phyloP scores from a whole-genome alignment of 768 basidiomycete genomes.

The Psilocybe cubensis region DNA sequence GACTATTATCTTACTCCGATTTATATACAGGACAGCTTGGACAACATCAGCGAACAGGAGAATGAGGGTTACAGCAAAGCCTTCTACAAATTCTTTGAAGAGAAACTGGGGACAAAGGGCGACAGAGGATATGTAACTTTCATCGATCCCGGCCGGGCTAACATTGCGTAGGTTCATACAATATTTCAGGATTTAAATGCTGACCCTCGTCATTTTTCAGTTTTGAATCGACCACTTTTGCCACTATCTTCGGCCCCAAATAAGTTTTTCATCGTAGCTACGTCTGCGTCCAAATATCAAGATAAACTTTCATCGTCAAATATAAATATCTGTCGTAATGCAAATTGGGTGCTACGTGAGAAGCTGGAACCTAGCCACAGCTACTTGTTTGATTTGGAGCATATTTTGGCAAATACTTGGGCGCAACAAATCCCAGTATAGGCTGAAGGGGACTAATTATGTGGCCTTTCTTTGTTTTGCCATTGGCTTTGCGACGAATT shows the following conservation, averaged over 20 bases:
- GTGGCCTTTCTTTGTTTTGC: slow-evolving; percentile 30
- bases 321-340: no score
- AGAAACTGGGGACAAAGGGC: slow-evolving; percentile 51
- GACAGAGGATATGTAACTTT: slow-evolving; percentile 66
- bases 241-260: slow-evolving; percentile 39
- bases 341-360: no score
- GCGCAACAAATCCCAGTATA: no score
- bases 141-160: slow-evolving; percentile 53
- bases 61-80: slow-evolving; percentile 59
- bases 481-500: slow-evolving; percentile 41
- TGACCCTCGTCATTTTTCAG: slow-evolving; percentile 24
- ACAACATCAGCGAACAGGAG: slow-evolving; percentile 49
- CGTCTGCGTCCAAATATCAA: background rate
- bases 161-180: slow-evolving; percentile 45
- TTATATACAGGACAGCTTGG: slow-evolving; percentile 52
- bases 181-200: background rate
- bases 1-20: background rate
- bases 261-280: slow-evolving; percentile 1
- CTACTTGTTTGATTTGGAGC: no score
- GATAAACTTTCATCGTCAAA: no score
- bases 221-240: slow-evolving; percentile 48
- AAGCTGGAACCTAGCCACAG: no score
- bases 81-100: slow-evolving; percentile 57
- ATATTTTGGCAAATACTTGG: no score
- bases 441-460: no score